Percentiles rank a stretch among this genome's conserved stretches.
These are phyloP conservation scores for Dentipellis fragilis DNA, from an alignment of 768 basidiomycete species.

Conservation along the genomic window DNA sequence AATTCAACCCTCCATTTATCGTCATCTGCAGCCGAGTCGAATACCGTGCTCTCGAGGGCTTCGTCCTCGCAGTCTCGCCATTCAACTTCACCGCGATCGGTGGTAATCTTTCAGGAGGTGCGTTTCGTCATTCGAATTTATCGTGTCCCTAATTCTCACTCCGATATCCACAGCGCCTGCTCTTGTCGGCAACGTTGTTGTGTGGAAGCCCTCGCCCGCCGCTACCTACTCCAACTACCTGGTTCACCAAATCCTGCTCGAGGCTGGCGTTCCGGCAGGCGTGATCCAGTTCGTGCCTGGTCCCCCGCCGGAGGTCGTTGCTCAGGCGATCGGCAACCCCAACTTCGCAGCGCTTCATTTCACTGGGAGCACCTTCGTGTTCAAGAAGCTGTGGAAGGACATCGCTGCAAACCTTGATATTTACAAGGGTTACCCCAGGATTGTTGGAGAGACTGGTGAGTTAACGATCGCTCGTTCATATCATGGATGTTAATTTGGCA, in stretches of 20 bases:
- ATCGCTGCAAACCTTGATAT: constrained; percentile 81
- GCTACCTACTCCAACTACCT: constrained; percentile 95
- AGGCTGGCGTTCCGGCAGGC: constrained; percentile 88
- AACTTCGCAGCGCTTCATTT: constrained; percentile 89
- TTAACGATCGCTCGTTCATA: neutral
- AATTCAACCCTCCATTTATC: constrained; percentile 2
- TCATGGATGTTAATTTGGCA: neutral
- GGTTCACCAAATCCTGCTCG: constrained; percentile 79
- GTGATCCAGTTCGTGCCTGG: constrained; percentile 98
- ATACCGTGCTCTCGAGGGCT: constrained; percentile 96
- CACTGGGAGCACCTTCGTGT: constrained; percentile 91
- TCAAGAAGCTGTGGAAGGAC: constrained; percentile 95
- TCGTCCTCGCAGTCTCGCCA: constrained; percentile 94
- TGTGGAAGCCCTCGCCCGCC: constrained; percentile 97
- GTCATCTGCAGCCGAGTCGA: constrained; percentile 68
- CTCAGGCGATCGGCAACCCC: constrained; percentile 69
- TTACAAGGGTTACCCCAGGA: constrained; percentile 84
- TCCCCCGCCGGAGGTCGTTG: constrained; percentile 75
- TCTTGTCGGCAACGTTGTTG: constrained; percentile 85
- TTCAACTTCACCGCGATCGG: constrained; percentile 99
- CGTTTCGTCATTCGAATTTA: constrained; percentile 9
- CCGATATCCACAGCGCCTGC: constrained; percentile 54
- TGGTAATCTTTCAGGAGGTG: constrained; percentile 79
- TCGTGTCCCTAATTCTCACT: neutral
- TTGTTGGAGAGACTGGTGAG: constrained; percentile 87